phyloP scores from a whole-genome alignment of 345 rosid genomes.

The Eucalyptus microcorys region DNA sequence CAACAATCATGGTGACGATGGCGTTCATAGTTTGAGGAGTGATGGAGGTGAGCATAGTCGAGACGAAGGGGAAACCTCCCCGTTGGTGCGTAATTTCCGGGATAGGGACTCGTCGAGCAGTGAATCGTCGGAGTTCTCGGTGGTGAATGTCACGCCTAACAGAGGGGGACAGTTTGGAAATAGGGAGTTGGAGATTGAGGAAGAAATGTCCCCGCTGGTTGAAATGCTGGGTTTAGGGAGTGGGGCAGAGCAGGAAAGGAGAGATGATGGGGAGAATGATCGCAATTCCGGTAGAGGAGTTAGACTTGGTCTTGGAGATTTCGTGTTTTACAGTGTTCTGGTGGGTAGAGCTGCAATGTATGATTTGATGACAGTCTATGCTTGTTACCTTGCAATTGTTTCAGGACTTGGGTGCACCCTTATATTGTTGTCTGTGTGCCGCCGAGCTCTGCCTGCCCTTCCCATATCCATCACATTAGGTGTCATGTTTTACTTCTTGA shows the following conservation, averaged over 20 bases:
- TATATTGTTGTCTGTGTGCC: slow-evolving; percentile 71
- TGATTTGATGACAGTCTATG: slow-evolving; percentile 96
- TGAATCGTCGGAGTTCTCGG: slow-evolving; percentile 40
- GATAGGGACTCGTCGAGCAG: slow-evolving; percentile 30
- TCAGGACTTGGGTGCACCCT: slow-evolving; percentile 99
- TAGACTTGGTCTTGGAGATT: slow-evolving; percentile 95
- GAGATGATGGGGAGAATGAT: slow-evolving; percentile 12
- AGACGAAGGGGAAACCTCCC: slow-evolving; percentile 38
- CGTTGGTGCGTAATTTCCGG: slow-evolving; percentile 23
- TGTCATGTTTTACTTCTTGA: slow-evolving; percentile 83
- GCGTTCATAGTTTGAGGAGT: not conserved
- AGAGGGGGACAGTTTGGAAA: slow-evolving; percentile 7
- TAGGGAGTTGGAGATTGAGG: slow-evolving; percentile 41
- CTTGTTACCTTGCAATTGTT: slow-evolving; percentile 90
- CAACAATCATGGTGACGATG: not conserved
- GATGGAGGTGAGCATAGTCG: slow-evolving; percentile 16
- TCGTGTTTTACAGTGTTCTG: slow-evolving; percentile 93
- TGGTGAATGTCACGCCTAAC: not conserved
- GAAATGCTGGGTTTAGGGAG: slow-evolving; percentile 31
- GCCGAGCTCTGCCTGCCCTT: slow-evolving; percentile 86
- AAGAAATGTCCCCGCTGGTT: slow-evolving; percentile 75
- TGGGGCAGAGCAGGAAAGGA: slow-evolving; percentile 16
- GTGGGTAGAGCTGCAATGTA: slow-evolving; percentile 99
- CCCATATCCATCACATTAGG: slow-evolving; percentile 88
- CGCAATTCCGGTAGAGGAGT: slow-evolving; percentile 33